These are phyloP conservation scores for Sanghuangporus weigelae DNA, from an alignment of 1,284 basidiomycete species.

Conservation along the genomic window DNA sequence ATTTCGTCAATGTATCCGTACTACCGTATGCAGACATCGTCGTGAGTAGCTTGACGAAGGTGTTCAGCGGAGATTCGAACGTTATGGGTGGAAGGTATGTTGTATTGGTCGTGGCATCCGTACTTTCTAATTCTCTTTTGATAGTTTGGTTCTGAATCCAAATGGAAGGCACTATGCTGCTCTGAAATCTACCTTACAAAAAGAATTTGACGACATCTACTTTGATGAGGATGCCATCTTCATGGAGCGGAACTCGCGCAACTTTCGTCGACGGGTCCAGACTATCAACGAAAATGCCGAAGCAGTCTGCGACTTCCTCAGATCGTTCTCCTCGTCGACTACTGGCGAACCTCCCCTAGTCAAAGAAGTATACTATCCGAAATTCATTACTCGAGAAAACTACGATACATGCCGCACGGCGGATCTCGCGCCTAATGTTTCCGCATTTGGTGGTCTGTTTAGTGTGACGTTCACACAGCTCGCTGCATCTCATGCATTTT, in stretches of 20 bases:
- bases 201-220: conserved; percentile 81
- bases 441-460: conserved; percentile 89
- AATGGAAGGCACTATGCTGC: conserved; percentile 57
- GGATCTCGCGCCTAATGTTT: conserved; percentile 26
- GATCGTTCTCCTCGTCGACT: conserved; percentile 25
- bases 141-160: conserved; percentile 84
- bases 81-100: conserved; percentile 95
- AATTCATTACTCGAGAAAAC: conserved; percentile 69
- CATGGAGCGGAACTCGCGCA: conserved; percentile 97
- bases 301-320: conserved; percentile 78
- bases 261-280: conserved; percentile 77
- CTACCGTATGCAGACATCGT: conserved; percentile 88
- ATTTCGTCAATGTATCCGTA: conserved; percentile 94
- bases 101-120: neutral
- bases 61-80: conserved; percentile 94
- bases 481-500: conserved; percentile 77
- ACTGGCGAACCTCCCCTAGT: conserved; percentile 43
- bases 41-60: conserved; percentile 91
- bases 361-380: conserved; percentile 89
- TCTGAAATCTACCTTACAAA: conserved; percentile 59
- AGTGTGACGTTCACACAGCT: conserved; percentile 79
- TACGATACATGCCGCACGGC: conserved; percentile 66
- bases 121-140: neutral
- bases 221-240: conserved; percentile 92
- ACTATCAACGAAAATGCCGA: conserved; percentile 83